Evolutionary conservation across 805 yeast genomes (phyloP).

Genomic region (Priceomyces castillae): DNA sequence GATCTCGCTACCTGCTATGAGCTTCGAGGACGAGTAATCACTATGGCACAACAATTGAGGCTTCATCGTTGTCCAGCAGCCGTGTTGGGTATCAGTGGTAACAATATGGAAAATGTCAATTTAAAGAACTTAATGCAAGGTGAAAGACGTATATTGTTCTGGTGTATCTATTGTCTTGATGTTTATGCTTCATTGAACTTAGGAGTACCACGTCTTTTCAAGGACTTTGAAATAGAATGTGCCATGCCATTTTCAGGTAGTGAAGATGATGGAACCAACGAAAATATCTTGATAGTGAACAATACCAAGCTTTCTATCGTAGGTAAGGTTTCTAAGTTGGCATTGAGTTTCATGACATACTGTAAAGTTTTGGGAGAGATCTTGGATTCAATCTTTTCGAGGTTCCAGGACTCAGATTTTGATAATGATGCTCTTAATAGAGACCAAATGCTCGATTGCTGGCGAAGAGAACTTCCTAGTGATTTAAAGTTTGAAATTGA

Average conservation of each 20-base stretch:
- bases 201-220: conserved; percentile 79
- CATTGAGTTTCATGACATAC: conserved; percentile 64
- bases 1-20: conserved; percentile 73
- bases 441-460: conserved; percentile 72
- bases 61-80: conserved; percentile 86
- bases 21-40: conserved; percentile 68
- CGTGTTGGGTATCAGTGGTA: conserved; percentile 59
- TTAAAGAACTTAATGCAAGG: conserved; percentile 73
- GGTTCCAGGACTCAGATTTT: conserved; percentile 41
- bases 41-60: conserved; percentile 84
- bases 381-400: conserved; percentile 65
- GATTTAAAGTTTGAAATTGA: conserved; percentile 63
- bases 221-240: conserved; percentile 83
- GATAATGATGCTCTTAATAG: conserved; percentile 25
- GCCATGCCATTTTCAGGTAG: conserved; percentile 66
- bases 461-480: conserved; percentile 71
- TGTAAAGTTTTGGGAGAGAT: conserved; percentile 72
- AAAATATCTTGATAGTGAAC: conserved; percentile 57
- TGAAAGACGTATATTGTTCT: conserved; percentile 75
- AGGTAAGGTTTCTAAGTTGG: conserved; percentile 65
- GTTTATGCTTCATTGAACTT: conserved; percentile 68
- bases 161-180: conserved; percentile 81
- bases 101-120: conserved; percentile 22
- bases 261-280: conserved; percentile 44
- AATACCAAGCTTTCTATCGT: conserved; percentile 59